These are phyloP conservation scores for Monosporascus sp. DNA, from an alignment of 2,329 filamentous ascomycete genomes.

Conservation along the genomic window DNA sequence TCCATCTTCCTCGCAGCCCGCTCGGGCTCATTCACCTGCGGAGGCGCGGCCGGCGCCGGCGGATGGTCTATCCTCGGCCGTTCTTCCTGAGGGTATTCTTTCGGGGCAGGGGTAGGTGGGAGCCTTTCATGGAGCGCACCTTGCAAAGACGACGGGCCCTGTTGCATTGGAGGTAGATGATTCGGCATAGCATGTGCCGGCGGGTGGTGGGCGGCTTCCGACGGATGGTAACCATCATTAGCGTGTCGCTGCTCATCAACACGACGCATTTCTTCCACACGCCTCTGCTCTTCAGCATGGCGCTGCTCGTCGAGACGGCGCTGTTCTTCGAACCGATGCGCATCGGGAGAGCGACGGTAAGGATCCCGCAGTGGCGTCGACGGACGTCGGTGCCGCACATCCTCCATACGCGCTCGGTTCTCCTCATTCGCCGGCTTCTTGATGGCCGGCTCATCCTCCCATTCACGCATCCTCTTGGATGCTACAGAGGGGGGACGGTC, in stretches of 20 bases:
- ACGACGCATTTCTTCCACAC: slow-evolving; percentile 47
- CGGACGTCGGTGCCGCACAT: slow-evolving; percentile 71
- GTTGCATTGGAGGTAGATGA: slow-evolving; percentile 60
- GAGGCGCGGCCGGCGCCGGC: slow-evolving; percentile 33
- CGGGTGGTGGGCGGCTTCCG: slow-evolving; percentile 84
- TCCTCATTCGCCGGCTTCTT: slow-evolving; percentile 92
- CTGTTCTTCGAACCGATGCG: slow-evolving; percentile 58
- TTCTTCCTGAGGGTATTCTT: slow-evolving; percentile 55
- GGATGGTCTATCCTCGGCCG: slow-evolving; percentile 43
- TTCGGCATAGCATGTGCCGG: slow-evolving; percentile 53
- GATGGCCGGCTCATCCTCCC: slow-evolving; percentile 74
- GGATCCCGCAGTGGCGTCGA: slow-evolving; percentile 66
- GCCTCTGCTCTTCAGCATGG: slow-evolving; percentile 52
- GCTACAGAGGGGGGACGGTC: slow-evolving; percentile 76
- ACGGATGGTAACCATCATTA: slow-evolving; percentile 81
- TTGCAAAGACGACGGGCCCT: slow-evolving; percentile 50
- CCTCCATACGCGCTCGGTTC: slow-evolving; percentile 77
- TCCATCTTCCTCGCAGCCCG: slow-evolving; percentile 89
- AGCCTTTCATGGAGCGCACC: slow-evolving; percentile 46
- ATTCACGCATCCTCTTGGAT: slow-evolving; percentile 83
- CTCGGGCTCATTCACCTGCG: slow-evolving; percentile 66
- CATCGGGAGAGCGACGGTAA: slow-evolving; percentile 72
- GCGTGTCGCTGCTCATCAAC: slow-evolving; percentile 60
- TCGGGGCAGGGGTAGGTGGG: slow-evolving; percentile 39
- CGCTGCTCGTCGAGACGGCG: slow-evolving; percentile 54